Evolutionary conservation across 106 monocot genomes (phyloP).

Genomic region (Acanthochlamys bracteata): DNA sequence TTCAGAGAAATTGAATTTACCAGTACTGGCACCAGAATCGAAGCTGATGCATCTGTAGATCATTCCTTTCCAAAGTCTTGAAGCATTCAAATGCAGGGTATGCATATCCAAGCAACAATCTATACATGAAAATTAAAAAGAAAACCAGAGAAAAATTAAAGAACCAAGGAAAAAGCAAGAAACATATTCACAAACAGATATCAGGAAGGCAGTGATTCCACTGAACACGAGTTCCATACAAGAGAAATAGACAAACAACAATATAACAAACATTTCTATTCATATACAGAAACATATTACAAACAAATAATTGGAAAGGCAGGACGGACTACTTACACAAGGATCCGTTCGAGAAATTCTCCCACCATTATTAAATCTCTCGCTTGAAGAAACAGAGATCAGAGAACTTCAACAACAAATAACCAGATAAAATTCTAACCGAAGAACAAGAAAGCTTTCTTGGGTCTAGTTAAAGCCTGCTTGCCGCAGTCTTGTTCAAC

Average conservation of each 20-base stretch:
- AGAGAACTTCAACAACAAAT: not conserved
- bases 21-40: constrained; percentile 15
- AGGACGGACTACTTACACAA: constrained; percentile 6
- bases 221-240: not conserved
- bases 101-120: constrained; percentile 11
- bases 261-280: not conserved
- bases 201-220: too few relatives aligned
- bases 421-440: not conserved
- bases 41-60: not conserved
- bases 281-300: not conserved
- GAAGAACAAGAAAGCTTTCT: too few relatives aligned
- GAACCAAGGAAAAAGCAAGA: not conserved
- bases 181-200: not conserved
- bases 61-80: not conserved
- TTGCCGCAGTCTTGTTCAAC: too few relatives aligned
- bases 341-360: not conserved
- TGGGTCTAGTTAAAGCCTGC: too few relatives aligned
- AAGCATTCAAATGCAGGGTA: constrained; percentile 15
- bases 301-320: not conserved
- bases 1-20: not conserved
- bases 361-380: constrained; percentile 5
- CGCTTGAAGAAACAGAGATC: not conserved
- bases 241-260: not conserved
- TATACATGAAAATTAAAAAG: not conserved
- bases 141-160: too few relatives aligned